phyloP scores from a whole-genome alignment of 164 flowering plant species.

The Stephania yunnanensis region DNA sequence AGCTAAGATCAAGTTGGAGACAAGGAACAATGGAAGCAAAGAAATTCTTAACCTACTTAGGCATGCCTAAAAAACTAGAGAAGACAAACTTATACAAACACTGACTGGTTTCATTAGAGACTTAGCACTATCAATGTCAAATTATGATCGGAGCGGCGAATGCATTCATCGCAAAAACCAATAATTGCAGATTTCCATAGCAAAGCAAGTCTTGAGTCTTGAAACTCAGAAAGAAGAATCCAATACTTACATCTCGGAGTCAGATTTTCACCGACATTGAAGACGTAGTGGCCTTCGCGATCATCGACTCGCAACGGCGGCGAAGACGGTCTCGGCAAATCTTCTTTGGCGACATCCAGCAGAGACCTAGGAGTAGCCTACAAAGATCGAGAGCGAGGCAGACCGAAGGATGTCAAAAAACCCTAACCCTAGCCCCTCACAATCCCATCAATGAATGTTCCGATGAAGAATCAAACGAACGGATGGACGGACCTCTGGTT shows the following conservation, averaged over 20 bases:
- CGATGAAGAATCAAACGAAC: not conserved
- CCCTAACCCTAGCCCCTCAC: slow-evolving; percentile 24
- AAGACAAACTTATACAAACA: not conserved
- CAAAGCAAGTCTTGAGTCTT: not conserved
- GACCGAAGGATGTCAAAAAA: slow-evolving; percentile 18
- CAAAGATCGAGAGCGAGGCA: slow-evolving; percentile 24
- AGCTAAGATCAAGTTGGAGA: too few relatives aligned
- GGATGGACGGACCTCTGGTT: slow-evolving; percentile 38
- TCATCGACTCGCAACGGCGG: slow-evolving; percentile 84
- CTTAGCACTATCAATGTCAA: not conserved
- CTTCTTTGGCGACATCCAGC: slow-evolving; percentile 12
- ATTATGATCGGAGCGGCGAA: not conserved
- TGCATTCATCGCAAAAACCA: not conserved
- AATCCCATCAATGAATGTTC: not conserved
- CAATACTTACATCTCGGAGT: slow-evolving; percentile 65
- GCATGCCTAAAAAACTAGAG: not conserved
- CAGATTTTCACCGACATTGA: slow-evolving; percentile 67
- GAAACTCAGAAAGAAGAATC: not conserved
- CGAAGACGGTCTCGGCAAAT: slow-evolving; percentile 28
- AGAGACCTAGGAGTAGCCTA: slow-evolving; percentile 28
- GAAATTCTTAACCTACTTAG: too few relatives aligned
- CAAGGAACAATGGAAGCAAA: too few relatives aligned
- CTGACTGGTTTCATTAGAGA: not conserved
- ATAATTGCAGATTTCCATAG: not conserved
- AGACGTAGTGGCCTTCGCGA: slow-evolving; percentile 76